Conservation (phyloP, 371 early-diverging fungal genomes). For the Coemansia sp. region DNA sequence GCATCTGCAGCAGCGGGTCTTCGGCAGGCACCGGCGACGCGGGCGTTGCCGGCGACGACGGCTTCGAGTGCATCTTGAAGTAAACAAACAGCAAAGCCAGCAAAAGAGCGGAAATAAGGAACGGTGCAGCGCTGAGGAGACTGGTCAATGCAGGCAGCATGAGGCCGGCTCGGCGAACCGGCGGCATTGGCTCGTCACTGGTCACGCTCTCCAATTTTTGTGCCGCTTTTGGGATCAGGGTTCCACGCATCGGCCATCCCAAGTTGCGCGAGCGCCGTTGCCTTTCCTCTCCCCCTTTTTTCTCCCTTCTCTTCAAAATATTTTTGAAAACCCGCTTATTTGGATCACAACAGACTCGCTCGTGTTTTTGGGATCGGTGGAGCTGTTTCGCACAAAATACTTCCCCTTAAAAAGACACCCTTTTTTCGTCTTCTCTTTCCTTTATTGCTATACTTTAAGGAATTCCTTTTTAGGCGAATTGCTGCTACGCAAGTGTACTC, state of each 20-base stretch:
- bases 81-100: not conserved
- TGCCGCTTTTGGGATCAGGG: conserved; percentile 3
- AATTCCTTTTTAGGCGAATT: too few relatives aligned
- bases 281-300: not conserved
- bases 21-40: conserved; percentile 1
- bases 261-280: too few relatives aligned
- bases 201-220: not conserved
- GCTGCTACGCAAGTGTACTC: too few relatives aligned
- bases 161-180: conserved; percentile 1
- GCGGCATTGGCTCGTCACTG: not conserved
- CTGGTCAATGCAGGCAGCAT: not conserved
- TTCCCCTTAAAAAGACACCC: too few relatives aligned
- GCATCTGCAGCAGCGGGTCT: conserved; percentile 13
- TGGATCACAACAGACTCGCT: not conserved
- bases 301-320: not conserved
- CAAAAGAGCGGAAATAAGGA: not conserved
- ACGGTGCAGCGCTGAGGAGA: not conserved
- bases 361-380: not conserved
- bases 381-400: not conserved
- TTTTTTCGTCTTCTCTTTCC: not conserved
- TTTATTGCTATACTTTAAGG: not conserved
- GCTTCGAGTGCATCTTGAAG: not conserved
- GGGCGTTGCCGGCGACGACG: conserved; percentile 2
- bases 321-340: not conserved
- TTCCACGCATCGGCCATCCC: not conserved